Conservation (phyloP, 306 rosid species). For the Fragaria iinumae region DNA sequence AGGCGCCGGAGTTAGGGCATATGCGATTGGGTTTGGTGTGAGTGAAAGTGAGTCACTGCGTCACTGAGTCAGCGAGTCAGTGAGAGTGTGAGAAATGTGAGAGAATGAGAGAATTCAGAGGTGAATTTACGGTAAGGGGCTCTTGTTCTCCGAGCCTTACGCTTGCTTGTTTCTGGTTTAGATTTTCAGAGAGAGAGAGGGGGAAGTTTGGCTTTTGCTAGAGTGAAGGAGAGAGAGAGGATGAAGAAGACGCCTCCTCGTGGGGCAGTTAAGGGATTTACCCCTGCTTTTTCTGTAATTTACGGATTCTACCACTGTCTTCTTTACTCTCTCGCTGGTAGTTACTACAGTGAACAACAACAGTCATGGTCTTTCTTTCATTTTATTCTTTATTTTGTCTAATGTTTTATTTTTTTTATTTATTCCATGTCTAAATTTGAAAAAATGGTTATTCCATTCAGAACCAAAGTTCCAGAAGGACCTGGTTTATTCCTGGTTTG, state of each 20-base stretch:
- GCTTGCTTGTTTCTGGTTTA: neutral
- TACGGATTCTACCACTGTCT: constrained; percentile 40
- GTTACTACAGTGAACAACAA: neutral
- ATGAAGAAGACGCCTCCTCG: neutral
- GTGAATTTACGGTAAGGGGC: constrained; percentile 3
- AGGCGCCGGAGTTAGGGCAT: constrained; percentile 20
- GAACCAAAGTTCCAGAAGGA: neutral
- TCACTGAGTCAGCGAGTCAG: constrained; percentile 1
- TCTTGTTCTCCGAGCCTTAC: neutral
- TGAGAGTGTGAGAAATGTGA: neutral
- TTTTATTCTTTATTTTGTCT: neutral
- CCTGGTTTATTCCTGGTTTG: neutral
- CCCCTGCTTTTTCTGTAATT: constrained; percentile 23
- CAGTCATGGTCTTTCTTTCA: neutral
- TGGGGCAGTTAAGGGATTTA: constrained; percentile 1
- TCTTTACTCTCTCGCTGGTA: neutral
- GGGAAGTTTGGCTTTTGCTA: constrained; percentile 14
- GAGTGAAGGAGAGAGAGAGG: constrained; percentile 21
- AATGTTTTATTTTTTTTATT: neutral
- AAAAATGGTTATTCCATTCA: neutral
- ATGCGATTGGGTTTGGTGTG: constrained; percentile 3
- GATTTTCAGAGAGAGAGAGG: constrained; percentile 15
- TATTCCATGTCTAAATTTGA: neutral
- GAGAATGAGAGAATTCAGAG: neutral
- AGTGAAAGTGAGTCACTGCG: neutral